Evolutionary conservation across 306 rosid genomes (phyloP).

Genomic region (Casuarina equisetifolia): DNA sequence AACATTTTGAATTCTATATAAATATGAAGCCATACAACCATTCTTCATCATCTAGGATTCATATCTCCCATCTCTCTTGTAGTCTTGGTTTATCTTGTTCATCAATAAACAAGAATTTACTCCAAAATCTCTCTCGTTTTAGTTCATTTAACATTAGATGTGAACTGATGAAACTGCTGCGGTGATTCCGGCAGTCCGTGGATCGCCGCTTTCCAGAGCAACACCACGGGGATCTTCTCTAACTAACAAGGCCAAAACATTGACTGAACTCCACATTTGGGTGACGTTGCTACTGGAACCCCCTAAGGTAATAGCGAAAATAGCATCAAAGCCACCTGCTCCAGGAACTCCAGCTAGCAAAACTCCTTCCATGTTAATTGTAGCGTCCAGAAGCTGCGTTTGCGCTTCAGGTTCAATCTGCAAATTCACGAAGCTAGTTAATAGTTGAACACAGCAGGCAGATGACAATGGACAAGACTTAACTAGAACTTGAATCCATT

Average conservation of each 20-base stretch:
- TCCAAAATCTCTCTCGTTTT: too few species aligned
- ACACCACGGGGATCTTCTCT: constrained; percentile 71
- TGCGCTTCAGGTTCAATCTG: constrained; percentile 88
- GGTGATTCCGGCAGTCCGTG: constrained; percentile 51
- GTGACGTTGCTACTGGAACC: constrained; percentile 53
- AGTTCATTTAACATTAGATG: constrained; percentile 24
- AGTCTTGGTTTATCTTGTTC: too few species aligned
- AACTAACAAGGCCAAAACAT: constrained; percentile 84
- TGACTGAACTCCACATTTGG: constrained; percentile 53
- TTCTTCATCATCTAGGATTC: too few species aligned
- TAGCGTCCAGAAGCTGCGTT: too few species aligned
- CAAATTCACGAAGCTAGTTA: constrained; percentile 24
- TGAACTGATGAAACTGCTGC: constrained; percentile 68
- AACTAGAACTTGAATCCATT: too few species aligned
- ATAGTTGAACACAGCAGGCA: background rate
- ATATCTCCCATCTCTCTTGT: too few species aligned
- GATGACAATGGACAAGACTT: background rate
- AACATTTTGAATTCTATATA: too few species aligned
- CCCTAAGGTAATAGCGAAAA: constrained; percentile 83
- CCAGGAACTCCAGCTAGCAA: too few species aligned
- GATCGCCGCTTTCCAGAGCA: too few species aligned
- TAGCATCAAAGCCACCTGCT: constrained; percentile 14
- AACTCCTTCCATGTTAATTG: too few species aligned
- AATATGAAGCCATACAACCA: too few species aligned
- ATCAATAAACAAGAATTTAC: too few species aligned